phyloP scores from a whole-genome alignment of 768 basidiomycete genomes.

The Tulasnella calospora region DNA sequence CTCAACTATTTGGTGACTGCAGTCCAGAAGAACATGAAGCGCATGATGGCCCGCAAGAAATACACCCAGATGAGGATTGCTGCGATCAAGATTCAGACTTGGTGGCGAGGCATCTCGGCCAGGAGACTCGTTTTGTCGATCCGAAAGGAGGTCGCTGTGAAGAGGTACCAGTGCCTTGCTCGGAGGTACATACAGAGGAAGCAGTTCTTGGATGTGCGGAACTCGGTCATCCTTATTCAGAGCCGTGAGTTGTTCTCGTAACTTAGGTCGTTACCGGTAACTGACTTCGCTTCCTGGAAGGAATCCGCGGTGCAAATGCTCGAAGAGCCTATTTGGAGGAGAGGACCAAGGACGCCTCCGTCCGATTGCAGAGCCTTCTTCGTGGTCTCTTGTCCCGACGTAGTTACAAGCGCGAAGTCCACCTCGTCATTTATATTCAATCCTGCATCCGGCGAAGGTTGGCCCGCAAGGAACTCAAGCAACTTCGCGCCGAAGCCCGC shows the following conservation, averaged over 20 bases:
- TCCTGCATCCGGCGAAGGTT: constrained; percentile 85
- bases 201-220: constrained; percentile 57
- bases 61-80: constrained; percentile 66
- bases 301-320: constrained; percentile 67
- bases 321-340: constrained; percentile 56
- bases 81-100: constrained; percentile 83
- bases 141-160: constrained; percentile 68
- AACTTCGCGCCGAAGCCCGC: constrained; percentile 83
- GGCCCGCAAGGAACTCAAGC: constrained; percentile 79
- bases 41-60: constrained; percentile 74
- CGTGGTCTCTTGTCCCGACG: constrained; percentile 75
- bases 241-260: constrained; percentile 58
- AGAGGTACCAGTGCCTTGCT: constrained; percentile 65
- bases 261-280: neutral
- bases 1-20: constrained; percentile 89
- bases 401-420: constrained; percentile 54
- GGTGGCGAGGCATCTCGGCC: constrained; percentile 89
- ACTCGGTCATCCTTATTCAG: constrained; percentile 68
- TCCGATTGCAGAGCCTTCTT: constrained; percentile 70
- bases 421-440: constrained; percentile 76
- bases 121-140: constrained; percentile 63
- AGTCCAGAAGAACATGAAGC: constrained; percentile 94
- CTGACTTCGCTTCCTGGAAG: constrained; percentile 39
- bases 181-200: constrained; percentile 71
- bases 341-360: constrained; percentile 57